Evolutionary conservation across 75 land plant species (phyloP), one percentile per base, ranked within the genome.

Genomic region (Selaginella moellendorffii): DNA sequence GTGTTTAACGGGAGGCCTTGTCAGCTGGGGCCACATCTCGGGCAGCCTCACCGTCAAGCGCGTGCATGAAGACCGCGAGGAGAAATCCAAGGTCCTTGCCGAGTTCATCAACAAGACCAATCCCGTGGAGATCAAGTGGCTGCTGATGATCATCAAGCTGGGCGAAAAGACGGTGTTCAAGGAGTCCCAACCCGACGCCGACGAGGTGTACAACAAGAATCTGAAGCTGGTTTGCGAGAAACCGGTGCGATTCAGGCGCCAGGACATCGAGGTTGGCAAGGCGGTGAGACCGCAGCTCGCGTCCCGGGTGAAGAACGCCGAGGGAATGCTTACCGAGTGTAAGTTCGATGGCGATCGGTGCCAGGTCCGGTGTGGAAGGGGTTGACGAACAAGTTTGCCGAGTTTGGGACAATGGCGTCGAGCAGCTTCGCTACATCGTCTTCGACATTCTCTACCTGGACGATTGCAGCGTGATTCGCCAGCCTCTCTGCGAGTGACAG

Each of bases 391-490:
- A 46, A 61, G 29, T 74, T 68, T 36, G 46, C 5, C 10, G 46
- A 36, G 10, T 36, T 36, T 36, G 46, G 46, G 14, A 36, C 5
- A 36, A 36, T 36, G 46, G 46, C 46, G 46, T 36, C 14, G 46
- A 36, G 46, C 46, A 36, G 46, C 46, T 36, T 36, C 14, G 46
- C 46, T 36, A 36, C 46, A 36, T 92, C 71, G 85, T 81, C 30
- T 92, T 92, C 74, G 97, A 92, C 68, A 78, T 92, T 58, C 81
- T 92, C 46, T 92, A 92, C 74, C 76, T 59, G 68, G 87, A 86
- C 52, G 96, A 92, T 64, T 76, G 83, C 61, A 92, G 97, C 81
- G 95, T 92, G 31, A 92, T 90, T 62, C 97, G 88, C 64, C 83
- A 76, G 54, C 82, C 77, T 52, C 70, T 92, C 68, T 74, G 69